Evolutionary conservation across 352 stramenopile species (phyloP).

Genomic region (Globisporangium parvum): DNA sequence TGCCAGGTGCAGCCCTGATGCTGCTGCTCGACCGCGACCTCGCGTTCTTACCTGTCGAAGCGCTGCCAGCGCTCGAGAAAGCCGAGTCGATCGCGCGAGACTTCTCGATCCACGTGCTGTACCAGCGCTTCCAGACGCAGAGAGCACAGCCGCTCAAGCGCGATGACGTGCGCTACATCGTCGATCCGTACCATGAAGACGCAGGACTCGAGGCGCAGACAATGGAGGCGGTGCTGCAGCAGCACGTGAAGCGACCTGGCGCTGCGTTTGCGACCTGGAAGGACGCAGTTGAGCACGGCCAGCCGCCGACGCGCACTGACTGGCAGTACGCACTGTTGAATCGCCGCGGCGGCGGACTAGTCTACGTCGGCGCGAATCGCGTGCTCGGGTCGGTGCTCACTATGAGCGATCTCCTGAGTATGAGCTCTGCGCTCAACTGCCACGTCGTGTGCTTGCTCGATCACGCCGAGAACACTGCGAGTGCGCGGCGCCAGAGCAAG

Average conservation of each 20-base stretch:
- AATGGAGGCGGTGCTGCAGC: slow-evolving; percentile 33
- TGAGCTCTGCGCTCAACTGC: slow-evolving; percentile 60
- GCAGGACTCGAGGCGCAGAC: slow-evolving; percentile 28
- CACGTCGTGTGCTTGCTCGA: slow-evolving; percentile 71
- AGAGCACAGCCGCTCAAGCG: slow-evolving; percentile 49
- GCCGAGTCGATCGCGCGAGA: slow-evolving; percentile 55
- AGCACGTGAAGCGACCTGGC: slow-evolving; percentile 26
- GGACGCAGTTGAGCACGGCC: slow-evolving; percentile 48
- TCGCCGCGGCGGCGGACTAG: slow-evolving; percentile 45
- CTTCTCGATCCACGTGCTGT: slow-evolving; percentile 66
- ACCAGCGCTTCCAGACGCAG: slow-evolving; percentile 37
- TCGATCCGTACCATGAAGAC: slow-evolving; percentile 61
- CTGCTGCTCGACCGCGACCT: slow-evolving; percentile 55
- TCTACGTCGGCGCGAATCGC: slow-evolving; percentile 72
- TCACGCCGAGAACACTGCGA: slow-evolving; percentile 73
- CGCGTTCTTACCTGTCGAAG: slow-evolving; percentile 45
- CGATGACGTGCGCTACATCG: slow-evolving; percentile 57
- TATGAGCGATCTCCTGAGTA: slow-evolving; percentile 41
- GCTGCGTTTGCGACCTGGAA: slow-evolving; percentile 42
- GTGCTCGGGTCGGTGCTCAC: slow-evolving; percentile 46
- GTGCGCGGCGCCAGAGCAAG: slow-evolving; percentile 80
- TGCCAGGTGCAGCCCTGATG: slow-evolving; percentile 34
- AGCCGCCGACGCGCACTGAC: slow-evolving; percentile 54
- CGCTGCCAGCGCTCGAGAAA: slow-evolving; percentile 32
- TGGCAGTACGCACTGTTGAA: slow-evolving; percentile 63